These are phyloP conservation scores for Cladophialophora yegresii DNA, from an alignment of 2,329 filamentous ascomycete species.

Conservation along the genomic window DNA sequence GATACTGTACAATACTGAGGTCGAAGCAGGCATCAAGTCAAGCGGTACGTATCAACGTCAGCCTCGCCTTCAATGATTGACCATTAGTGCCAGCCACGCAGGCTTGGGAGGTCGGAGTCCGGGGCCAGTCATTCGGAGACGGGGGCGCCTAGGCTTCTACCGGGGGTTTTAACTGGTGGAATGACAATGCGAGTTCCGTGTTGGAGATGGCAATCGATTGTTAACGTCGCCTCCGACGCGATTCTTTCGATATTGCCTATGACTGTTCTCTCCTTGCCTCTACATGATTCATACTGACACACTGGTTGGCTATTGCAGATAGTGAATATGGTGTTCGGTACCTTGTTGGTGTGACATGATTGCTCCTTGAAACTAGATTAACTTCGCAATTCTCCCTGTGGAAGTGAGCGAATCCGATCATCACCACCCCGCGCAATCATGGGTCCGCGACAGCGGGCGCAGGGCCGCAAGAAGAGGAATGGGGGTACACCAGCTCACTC, in stretches of 20 bases:
- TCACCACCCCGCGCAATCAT: slow-evolving; percentile 24
- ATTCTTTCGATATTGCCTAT: background rate
- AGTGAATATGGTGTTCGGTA: background rate
- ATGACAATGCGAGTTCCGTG: background rate
- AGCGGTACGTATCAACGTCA: slow-evolving; percentile 10
- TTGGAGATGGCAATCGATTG: background rate
- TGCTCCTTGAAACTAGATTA: background rate
- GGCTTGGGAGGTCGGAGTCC: slow-evolving; percentile 3
- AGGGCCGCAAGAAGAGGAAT: slow-evolving; percentile 30
- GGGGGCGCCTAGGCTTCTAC: background rate
- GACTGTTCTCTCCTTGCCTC: background rate
- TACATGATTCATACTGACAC: background rate
- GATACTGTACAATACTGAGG: background rate
- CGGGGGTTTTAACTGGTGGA: background rate
- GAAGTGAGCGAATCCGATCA: background rate
- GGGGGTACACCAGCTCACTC: slow-evolving; percentile 22
- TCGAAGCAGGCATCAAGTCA: slow-evolving; percentile 1
- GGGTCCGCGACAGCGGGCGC: slow-evolving; percentile 34
- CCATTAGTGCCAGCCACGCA: background rate
- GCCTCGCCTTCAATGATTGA: slow-evolving; percentile 7
- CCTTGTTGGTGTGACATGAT: background rate
- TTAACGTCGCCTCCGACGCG: background rate
- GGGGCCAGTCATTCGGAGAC: background rate
- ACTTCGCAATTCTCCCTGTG: background rate
- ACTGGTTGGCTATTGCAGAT: background rate